Evolutionary conservation across 805 yeast genomes (phyloP).

Genomic region (Metschnikowia bowlesiae): DNA sequence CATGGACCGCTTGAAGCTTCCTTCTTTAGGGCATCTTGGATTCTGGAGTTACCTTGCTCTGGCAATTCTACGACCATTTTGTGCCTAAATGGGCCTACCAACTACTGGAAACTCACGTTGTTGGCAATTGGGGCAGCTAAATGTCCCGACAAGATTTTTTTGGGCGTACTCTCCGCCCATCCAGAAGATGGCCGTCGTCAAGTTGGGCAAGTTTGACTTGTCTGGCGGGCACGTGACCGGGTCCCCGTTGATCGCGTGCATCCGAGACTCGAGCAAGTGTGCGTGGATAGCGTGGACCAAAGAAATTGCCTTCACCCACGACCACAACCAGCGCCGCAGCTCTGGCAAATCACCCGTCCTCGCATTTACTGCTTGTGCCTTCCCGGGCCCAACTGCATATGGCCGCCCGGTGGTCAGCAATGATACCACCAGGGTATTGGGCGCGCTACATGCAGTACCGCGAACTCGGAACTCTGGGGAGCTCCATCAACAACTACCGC

Average conservation of each 20-base stretch:
- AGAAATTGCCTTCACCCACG: too few species aligned
- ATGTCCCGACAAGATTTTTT: slow-evolving; percentile 13
- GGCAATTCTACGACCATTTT: slow-evolving; percentile 15
- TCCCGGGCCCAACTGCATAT: too few species aligned
- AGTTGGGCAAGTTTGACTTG: slow-evolving; percentile 1
- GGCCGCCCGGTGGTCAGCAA: not conserved
- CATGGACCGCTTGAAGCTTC: slow-evolving; percentile 2
- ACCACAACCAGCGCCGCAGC: too few species aligned
- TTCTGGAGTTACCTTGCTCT: slow-evolving; percentile 16
- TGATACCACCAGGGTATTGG: not conserved
- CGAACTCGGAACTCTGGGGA: slow-evolving; percentile 3
- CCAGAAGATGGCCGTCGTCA: not conserved
- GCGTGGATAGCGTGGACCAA: too few species aligned
- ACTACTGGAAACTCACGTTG: slow-evolving; percentile 17
- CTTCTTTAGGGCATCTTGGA: slow-evolving; percentile 7
- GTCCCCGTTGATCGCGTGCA: too few species aligned
- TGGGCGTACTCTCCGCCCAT: slow-evolving; percentile 6
- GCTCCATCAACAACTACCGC: not conserved
- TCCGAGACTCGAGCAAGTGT: too few species aligned
- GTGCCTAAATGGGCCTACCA: slow-evolving; percentile 15
- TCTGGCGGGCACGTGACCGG: not conserved
- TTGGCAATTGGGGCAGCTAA: slow-evolving; percentile 10
- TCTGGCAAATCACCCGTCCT: too few species aligned
- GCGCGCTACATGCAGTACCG: not conserved
- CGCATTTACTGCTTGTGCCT: too few species aligned